Percentiles rank a stretch among this genome's conserved stretches.
phyloP scores from a whole-genome alignment of 2,329 filamentous ascomycete species.

The Aspergillus pseudotamarii region DNA sequence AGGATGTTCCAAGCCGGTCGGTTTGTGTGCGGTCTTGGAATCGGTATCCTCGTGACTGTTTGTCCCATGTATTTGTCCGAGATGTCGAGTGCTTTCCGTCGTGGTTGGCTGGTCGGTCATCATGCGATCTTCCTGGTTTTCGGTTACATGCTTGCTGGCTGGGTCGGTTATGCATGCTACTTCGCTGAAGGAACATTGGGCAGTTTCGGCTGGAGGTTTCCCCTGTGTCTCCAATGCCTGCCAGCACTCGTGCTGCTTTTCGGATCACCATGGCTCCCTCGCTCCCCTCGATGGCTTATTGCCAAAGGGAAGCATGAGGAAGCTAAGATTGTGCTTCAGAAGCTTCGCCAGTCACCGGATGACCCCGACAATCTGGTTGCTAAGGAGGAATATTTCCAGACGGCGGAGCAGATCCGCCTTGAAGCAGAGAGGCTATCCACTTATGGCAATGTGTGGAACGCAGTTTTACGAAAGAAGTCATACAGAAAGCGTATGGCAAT shows the following conservation, averaged over 20 bases:
- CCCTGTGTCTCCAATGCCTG: constrained; percentile 46
- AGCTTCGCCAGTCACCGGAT: constrained; percentile 41
- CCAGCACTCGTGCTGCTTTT: constrained; percentile 44
- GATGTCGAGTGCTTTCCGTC: constrained; percentile 43
- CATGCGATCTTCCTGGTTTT: constrained; percentile 53
- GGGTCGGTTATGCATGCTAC: constrained; percentile 51
- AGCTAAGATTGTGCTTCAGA: constrained; percentile 47
- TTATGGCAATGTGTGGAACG: constrained; percentile 48
- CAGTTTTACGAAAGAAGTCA: constrained; percentile 50
- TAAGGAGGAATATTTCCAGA: constrained; percentile 52
- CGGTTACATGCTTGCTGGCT: constrained; percentile 49
- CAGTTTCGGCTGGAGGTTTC: constrained; percentile 51
- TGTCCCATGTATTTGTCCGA: constrained; percentile 52
- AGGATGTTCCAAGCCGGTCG: constrained; percentile 52
- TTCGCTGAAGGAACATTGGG: constrained; percentile 40
- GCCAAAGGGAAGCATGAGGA: constrained; percentile 50
- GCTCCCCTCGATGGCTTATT: constrained; percentile 55
- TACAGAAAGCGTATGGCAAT: constrained; percentile 57
- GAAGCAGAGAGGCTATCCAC: constrained; percentile 46
- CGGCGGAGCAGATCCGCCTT: constrained; percentile 49
- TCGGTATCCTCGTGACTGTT: constrained; percentile 48
- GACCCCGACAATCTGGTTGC: constrained; percentile 48
- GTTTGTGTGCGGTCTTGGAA: constrained; percentile 46
- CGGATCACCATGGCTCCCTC: constrained; percentile 47
- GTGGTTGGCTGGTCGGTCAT: constrained; percentile 51